Base-by-base conservation (phyloP, 257 asterid genomes). In the Anisodus tanguticus region DNA sequence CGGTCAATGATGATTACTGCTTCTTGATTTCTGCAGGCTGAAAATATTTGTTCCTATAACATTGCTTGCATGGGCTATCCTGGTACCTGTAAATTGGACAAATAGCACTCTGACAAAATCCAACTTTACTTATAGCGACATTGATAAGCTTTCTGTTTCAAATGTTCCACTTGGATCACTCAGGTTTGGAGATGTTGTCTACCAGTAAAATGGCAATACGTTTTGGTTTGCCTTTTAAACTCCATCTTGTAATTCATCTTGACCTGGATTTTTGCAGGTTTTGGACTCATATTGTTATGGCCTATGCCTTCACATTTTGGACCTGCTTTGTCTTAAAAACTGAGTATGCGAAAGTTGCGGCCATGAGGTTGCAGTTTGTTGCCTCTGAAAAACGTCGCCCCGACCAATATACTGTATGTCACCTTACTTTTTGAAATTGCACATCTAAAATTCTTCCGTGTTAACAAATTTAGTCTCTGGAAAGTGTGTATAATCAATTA, bases 51-150 rank as follows among this genome's bases (percentile, higher is more conserved):
- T 95, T 84, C 99, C 99, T 1, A 82, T 93, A 83, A 88, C 98
- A 11, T 84, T 97, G 76, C 91, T 97, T 54, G 91, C 98, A 1
- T 97, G 97, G 95, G 88, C 98, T 39, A 83, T 97, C 80, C 90
- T 97, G 84, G 97, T 97, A 60, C 99, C 99, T 5, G 97, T 97
- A 59, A 95, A 97, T 92, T 93, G 96, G 97, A 95, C 98, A 58
- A 97, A 95, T 89, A 86, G 86, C 91, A 93, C 98, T 76, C 89
- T 97, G 82, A 92, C 54, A n/a, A 83, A 71, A 84, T 84, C 97
- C 70, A 82, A 84, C 60, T 92, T 92, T 58, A 87, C 85, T 31
- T 95, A 83, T 84, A 93, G 95, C 84, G 87, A 90, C 88, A 91
- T 97, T 53, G 99, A 97, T 92, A 92, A 92, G 90, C 99, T 97